A percentile compares a stretch with the other conserved stretches of the same genome.
Evolutionary conservation across 2,329 filamentous ascomycete genomes (phyloP).

Genomic region (Leptographium procerum): DNA sequence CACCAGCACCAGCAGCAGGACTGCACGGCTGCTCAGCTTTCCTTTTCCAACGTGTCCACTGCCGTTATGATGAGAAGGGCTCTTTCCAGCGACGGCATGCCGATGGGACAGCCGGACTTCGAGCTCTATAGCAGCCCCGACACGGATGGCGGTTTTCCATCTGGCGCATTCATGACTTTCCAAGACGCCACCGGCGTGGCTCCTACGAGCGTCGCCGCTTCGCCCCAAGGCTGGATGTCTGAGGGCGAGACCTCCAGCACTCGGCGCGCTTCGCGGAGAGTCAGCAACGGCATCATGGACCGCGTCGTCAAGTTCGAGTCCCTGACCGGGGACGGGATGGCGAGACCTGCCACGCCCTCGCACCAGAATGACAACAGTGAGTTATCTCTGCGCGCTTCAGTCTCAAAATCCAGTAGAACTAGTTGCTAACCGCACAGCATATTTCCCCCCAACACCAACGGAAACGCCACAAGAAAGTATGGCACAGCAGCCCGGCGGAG

Average conservation of each 20-base stretch:
- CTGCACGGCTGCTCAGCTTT: conserved; percentile 33
- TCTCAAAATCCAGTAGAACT: not conserved
- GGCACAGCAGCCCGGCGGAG: conserved; percentile 23
- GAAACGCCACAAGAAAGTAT: conserved; percentile 46
- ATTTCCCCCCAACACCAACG: conserved; percentile 56
- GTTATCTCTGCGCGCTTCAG: conserved; percentile 15
- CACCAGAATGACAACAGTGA: conserved; percentile 49
- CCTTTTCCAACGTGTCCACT: conserved; percentile 31
- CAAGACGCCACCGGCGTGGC: conserved; percentile 21
- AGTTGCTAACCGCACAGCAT: conserved; percentile 28
- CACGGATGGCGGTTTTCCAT: conserved; percentile 30
- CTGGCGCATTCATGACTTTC: conserved; percentile 35
- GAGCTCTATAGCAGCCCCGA: conserved; percentile 34
- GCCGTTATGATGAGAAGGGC: conserved; percentile 36
- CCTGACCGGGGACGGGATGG: conserved; percentile 30
- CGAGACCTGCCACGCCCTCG: conserved; percentile 51
- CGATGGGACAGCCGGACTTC: conserved; percentile 31
- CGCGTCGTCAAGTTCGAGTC: conserved; percentile 49
- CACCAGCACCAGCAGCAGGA: conserved; percentile 12
- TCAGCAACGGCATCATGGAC: conserved; percentile 51
- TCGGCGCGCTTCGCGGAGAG: conserved; percentile 33
- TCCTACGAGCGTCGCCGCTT: conserved; percentile 18
- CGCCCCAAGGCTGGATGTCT: conserved; percentile 36
- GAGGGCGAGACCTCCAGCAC: conserved; percentile 34
- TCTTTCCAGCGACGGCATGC: conserved; percentile 9